Evolutionary conservation across 306 rosid species (phyloP), one percentile per base, ranked within the genome.

Genomic region (Gynostemma pentaphyllum): DNA sequence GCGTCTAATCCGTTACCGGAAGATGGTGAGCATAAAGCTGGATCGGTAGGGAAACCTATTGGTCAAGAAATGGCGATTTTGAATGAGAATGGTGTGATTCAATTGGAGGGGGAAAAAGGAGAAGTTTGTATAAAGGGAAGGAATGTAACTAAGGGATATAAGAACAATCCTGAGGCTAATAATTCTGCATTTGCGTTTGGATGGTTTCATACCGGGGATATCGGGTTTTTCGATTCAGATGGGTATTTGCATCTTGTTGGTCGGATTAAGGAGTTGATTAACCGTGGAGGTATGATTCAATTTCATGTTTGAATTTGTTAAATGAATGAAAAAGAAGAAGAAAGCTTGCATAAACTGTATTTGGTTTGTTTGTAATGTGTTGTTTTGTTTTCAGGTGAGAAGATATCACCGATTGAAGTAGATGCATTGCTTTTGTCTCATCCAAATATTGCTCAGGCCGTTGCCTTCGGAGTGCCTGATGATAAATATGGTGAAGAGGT

Each of bases 401-500:
- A 92, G 66, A 92, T 92, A 74, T 92, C 98, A 45, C 98, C 98
- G 6, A 84, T 88, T 30, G 98, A 92, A 78, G 95, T 88, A 26
- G 98, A 92, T 59, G 81, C 89, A 1, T 95, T 88, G 45, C 84
- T 92, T 13, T 51, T 92, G 44, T 72, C 90, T 4, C 88, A 88
- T 53, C 79, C 95, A 1, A 87, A 79, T 15, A 19, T 84, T 50
- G 84, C 81, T 55, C 96, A 92, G 13, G 98, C 88, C 0, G 96
- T 92, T 29, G 87, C 89, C 40, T 92, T 92, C 48, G 96, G 96
- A 67, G 96, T 88, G 4, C 85, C 98, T 1, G 90, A 92, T 56
- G 84, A 76, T 5, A 92, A 92, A 62, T 92, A 92, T 47, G 98
- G 98, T 0, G 98, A 92, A 70, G 98, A 92, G 95, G 98, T 86